phyloP scores from a whole-genome alignment of 164 flowering plant genomes.

The Magnolia kwangsiensis region DNA sequence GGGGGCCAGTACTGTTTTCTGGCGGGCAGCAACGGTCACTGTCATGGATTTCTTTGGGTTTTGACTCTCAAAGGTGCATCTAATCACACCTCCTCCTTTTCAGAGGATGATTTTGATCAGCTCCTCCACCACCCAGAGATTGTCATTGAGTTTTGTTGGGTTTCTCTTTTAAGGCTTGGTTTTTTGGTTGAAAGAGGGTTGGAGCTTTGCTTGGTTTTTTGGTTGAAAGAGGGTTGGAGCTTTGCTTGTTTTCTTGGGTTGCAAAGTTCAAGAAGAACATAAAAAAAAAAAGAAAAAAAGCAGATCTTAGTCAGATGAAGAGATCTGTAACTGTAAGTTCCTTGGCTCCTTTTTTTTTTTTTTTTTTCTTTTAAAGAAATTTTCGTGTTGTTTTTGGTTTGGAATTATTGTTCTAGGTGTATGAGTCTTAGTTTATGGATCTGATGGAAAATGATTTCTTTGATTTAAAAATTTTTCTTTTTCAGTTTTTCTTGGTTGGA shows the following conservation, averaged over 20 bases:
- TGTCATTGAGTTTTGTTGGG: slow-evolving; percentile 8
- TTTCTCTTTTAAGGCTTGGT: not conserved
- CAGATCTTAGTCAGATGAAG: slow-evolving; percentile 54
- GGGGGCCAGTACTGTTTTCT: slow-evolving; percentile 23
- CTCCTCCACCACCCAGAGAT: slow-evolving; percentile 10
- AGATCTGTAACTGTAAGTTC: slow-evolving; percentile 47
- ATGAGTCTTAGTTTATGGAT: not conserved
- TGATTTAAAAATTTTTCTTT: too few relatives aligned
- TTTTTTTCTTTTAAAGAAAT: too few relatives aligned
- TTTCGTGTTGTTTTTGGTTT: too few relatives aligned
- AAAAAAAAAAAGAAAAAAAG: slow-evolving; percentile 9
- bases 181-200: not conserved
- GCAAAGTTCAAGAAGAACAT: not conserved
- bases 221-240: not conserved
- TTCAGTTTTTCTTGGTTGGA: too few relatives aligned
- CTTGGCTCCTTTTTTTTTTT: not conserved
- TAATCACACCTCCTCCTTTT: slow-evolving; percentile 14
- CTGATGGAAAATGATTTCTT: not conserved
- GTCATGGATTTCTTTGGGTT: slow-evolving; percentile 39
- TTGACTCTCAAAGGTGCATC: slow-evolving; percentile 36
- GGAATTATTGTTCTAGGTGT: too few relatives aligned
- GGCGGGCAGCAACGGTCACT: slow-evolving; percentile 54
- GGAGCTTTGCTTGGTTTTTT: too few relatives aligned
- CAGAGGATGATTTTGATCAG: slow-evolving; percentile 24
- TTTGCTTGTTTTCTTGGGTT: slow-evolving; percentile 12